A percentile compares a stretch with the other conserved stretches of the same genome.
These are phyloP conservation scores for Penicillium sumatraense DNA, from an alignment of 2,329 filamentous ascomycete genomes.

Conservation along the genomic window DNA sequence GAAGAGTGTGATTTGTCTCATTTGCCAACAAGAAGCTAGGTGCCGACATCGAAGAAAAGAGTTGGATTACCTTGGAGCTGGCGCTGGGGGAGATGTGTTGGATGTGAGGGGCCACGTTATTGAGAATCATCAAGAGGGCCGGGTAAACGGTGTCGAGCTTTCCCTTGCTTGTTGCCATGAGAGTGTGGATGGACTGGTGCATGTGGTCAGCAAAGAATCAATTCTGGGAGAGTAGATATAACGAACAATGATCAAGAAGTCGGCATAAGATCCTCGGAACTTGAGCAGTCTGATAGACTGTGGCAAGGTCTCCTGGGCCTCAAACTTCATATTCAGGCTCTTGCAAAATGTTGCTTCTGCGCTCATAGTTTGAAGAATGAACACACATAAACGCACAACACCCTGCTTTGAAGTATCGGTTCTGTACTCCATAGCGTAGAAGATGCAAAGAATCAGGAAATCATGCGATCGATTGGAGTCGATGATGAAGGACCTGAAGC, in stretches of 20 bases:
- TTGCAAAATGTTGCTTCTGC: conserved; percentile 89
- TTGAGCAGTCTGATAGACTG: conserved; percentile 77
- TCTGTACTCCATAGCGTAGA: conserved; percentile 90
- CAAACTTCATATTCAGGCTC: conserved; percentile 86
- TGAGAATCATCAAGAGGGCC: conserved; percentile 86
- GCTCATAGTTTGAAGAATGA: conserved; percentile 91
- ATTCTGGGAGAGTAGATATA: background rate
- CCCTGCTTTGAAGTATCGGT: conserved; percentile 86
- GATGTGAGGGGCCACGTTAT: conserved; percentile 86
- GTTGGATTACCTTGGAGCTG: conserved; percentile 80
- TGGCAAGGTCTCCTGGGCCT: conserved; percentile 86
- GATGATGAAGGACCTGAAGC: conserved; percentile 94
- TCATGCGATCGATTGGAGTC: conserved; percentile 93
- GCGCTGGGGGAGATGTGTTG: conserved; percentile 75
- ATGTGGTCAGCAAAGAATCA: conserved; percentile 31
- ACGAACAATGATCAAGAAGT: conserved; percentile 83
- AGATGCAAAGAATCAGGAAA: conserved; percentile 86
- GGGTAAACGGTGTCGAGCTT: conserved; percentile 91
- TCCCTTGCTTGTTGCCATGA: conserved; percentile 90
- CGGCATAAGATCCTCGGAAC: conserved; percentile 88
- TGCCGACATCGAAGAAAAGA: conserved; percentile 90
- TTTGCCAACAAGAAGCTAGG: conserved; percentile 91
- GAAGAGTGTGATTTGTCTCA: conserved; percentile 82
- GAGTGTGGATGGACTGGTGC: conserved; percentile 78
- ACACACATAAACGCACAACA: conserved; percentile 95